Evolutionary conservation across 2,329 filamentous ascomycete species (phyloP), one percentile per base, ranked within the genome.

Genomic region (Pleurostoma richardsiae): DNA sequence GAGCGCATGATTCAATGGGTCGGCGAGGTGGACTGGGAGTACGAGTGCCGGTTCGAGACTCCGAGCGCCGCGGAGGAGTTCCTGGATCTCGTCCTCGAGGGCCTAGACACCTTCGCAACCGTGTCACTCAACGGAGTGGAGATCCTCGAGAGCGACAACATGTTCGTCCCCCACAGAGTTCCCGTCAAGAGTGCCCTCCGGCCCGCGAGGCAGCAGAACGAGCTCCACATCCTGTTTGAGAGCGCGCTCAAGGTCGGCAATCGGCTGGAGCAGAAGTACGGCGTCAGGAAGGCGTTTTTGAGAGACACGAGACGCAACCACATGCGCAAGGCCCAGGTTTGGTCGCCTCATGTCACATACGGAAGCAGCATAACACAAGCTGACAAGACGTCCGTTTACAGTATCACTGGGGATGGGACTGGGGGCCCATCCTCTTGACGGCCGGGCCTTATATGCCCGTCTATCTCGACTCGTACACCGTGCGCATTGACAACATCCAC

Each of bases 71-170:
- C 33, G n/a, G 33, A n/a, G 8, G 33, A 36, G 33, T 8, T 36
- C 8, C 28, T 29, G 6, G 39, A 46, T 26, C 55, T 81, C 10
- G 71, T 69, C 3, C 79, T 81, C 50, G 72, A 79, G 50, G 77
- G 77, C 3, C 58, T 82, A 38, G 77, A 82, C 54, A 81, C 77
- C 0, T 79, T 73, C 58, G 75, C 75, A 11, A 69, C 62, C 1
- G 74, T 79, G 36, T 69, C 62, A 36, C 59, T 81, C 6, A 72
- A 80, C 48, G 71, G 66, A 3, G 54, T 64, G n/a, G 53, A 63
- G 6, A 70, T 81, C 27, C 54, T 79, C 8, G 59, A 71, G 48
- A 68, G 65, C 28, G 67, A 72, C 39, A 79, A 81, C 54, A 81
- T 81, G 77, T 80, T 79, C 47, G 56, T 77, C 4, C 63, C 67